Conservation (phyloP, 768 basidiomycete genomes). For the Lentinus brumalis region DNA sequence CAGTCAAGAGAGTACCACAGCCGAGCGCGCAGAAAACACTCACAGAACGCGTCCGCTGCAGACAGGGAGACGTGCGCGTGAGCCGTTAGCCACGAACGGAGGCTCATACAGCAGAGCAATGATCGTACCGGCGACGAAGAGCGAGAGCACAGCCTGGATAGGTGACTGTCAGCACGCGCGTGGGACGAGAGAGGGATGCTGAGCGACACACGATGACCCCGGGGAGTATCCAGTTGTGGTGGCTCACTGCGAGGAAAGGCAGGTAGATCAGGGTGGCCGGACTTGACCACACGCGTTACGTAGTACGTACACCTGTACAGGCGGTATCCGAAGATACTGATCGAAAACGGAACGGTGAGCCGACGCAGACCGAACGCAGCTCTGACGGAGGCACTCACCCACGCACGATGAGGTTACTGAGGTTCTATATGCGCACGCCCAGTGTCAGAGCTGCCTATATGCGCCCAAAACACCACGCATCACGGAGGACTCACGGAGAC, state of each 20-base stretch:
- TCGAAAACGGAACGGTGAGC: neutral
- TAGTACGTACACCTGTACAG: conserved; percentile 15
- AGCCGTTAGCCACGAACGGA: too few relatives aligned
- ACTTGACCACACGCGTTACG: too few relatives aligned
- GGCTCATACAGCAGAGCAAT: too few relatives aligned
- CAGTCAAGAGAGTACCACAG: neutral
- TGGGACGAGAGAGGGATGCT: neutral
- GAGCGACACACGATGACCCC: conserved; percentile 11
- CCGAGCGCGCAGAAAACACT: neutral
- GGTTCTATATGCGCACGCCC: conserved; percentile 1
- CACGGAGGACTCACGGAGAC: conserved; percentile 8
- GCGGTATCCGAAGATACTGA: conserved; percentile 18
- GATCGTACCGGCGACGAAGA: conserved; percentile 7
- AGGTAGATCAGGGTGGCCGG: too few relatives aligned
- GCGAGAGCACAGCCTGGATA: conserved; percentile 1
- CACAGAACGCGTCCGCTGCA: neutral
- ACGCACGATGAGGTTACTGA: conserved; percentile 22
- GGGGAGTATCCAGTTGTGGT: conserved; percentile 8
- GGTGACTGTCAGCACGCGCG: too few relatives aligned
- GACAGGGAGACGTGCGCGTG: neutral
- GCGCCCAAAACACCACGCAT: too few relatives aligned
- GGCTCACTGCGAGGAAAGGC: conserved; percentile 5
- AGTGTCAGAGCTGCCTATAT: neutral
- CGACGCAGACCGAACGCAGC: neutral
- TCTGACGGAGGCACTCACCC: conserved; percentile 1